These are phyloP conservation scores for Amoeboaphelidium occidentale DNA, from an alignment of 371 early-diverging fungal genomes.

Conservation along the genomic window DNA sequence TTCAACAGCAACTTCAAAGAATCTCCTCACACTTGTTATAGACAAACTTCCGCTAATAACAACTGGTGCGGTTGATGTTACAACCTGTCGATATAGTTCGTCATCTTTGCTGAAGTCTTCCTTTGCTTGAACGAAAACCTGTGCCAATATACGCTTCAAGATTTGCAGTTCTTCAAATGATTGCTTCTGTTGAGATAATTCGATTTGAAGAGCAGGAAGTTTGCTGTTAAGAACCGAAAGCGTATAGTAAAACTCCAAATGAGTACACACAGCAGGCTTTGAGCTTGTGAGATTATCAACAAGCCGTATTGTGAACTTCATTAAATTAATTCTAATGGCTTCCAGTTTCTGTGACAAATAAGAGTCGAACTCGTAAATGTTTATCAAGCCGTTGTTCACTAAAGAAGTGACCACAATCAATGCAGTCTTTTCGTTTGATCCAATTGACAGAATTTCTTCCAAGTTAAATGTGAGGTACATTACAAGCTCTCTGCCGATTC, in stretches of 20 bases:
- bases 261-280: neutral
- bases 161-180: no score
- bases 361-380: neutral
- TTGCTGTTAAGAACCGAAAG: no score
- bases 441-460: slow-evolving; percentile 26
- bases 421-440: neutral
- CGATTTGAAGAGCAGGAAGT: no score
- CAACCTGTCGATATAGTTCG: no score
- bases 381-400: neutral
- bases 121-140: no score
- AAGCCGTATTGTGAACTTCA: neutral
- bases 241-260: neutral
- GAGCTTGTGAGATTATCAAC: neutral
- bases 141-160: no score
- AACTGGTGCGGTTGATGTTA: no score
- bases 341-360: neutral
- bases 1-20: no score
- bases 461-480: slow-evolving; percentile 80
- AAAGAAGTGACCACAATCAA: neutral
- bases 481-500: slow-evolving; percentile 51
- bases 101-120: no score
- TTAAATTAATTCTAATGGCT: neutral
- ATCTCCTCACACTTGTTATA: no score
- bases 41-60: no score
- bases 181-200: no score